Conservation (phyloP, 108 stramenopile species). For the Nitzschia sp. region DNA sequence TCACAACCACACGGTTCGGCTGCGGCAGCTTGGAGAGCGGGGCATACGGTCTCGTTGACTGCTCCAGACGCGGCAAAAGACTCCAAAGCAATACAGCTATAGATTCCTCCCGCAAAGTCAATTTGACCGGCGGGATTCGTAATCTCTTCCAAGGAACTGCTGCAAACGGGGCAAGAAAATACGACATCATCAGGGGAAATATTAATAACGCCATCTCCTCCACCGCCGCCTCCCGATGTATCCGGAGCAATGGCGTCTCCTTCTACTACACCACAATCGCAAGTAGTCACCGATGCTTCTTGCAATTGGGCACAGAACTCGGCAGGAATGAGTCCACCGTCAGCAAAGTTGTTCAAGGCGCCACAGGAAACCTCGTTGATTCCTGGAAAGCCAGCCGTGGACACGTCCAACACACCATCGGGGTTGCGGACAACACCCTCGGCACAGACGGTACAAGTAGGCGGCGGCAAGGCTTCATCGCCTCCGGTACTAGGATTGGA, state of each 20-base stretch:
- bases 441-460: neutral
- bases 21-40: neutral
- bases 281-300: neutral
- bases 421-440: neutral
- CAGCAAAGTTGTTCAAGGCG: neutral
- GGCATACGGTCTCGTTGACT: neutral
- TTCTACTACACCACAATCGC: slow-evolving; percentile 13
- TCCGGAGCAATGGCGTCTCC: neutral
- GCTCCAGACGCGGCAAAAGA: neutral
- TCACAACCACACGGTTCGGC: neutral
- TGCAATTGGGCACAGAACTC: neutral
- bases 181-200: too few relatives aligned
- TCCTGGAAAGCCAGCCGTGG: neutral
- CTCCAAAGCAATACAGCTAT: neutral
- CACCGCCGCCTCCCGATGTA: neutral
- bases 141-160: neutral
- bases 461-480: too few relatives aligned
- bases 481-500: too few relatives aligned
- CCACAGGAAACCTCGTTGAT: neutral
- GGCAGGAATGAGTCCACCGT: neutral
- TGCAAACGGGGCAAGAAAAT: too few relatives aligned
- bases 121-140: neutral
- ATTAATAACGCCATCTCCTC: too few relatives aligned
- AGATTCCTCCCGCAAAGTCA: neutral
- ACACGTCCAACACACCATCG: neutral